Percentiles rank a stretch among this genome's conserved stretches.
phyloP scores from a whole-genome alignment of 306 rosid species.

The Vicia villosa region DNA sequence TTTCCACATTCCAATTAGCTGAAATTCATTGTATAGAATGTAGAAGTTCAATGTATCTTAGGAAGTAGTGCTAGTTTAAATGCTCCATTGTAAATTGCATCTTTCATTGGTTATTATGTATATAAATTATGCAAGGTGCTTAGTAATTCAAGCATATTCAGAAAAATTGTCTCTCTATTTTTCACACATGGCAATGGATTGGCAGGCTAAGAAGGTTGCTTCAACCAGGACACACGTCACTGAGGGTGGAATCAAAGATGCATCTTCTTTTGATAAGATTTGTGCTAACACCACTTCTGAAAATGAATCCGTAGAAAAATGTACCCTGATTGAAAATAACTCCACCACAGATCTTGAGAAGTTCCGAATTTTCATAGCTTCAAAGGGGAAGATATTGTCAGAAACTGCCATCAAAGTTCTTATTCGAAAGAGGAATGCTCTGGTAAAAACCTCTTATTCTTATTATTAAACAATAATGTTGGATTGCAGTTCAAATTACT shows the following conservation, averaged over 20 bases:
- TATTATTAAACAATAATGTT: conserved; percentile 6
- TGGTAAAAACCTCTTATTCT: conserved; percentile 46
- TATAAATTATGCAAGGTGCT: too few relatives aligned
- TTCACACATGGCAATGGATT: conserved; percentile 33
- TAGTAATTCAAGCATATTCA: too few relatives aligned
- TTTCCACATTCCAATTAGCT: too few relatives aligned
- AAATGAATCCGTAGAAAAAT: conserved; percentile 30
- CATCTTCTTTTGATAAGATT: conserved; percentile 43
- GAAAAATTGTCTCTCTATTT: conserved; percentile 25
- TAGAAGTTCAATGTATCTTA: too few relatives aligned
- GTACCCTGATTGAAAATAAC: conserved; percentile 36
- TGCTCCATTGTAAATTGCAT: too few relatives aligned
- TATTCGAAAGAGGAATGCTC: conserved; percentile 54
- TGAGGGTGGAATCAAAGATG: conserved; percentile 35
- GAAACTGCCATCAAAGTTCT: conserved; percentile 64
- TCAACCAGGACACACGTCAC: conserved; percentile 36
- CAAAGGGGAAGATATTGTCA: conserved; percentile 56
- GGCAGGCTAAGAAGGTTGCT: conserved; percentile 50
- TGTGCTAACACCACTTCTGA: conserved; percentile 30
- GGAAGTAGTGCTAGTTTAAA: too few relatives aligned
- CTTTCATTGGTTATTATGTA: too few relatives aligned
- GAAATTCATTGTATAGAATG: too few relatives aligned
- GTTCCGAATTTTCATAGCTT: conserved; percentile 44
- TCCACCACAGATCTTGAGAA: conserved; percentile 46
- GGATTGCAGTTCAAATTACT: conserved; percentile 2